Evolutionary conservation across 352 stramenopile species (phyloP).

Genomic region (Pythium inflatum): DNA sequence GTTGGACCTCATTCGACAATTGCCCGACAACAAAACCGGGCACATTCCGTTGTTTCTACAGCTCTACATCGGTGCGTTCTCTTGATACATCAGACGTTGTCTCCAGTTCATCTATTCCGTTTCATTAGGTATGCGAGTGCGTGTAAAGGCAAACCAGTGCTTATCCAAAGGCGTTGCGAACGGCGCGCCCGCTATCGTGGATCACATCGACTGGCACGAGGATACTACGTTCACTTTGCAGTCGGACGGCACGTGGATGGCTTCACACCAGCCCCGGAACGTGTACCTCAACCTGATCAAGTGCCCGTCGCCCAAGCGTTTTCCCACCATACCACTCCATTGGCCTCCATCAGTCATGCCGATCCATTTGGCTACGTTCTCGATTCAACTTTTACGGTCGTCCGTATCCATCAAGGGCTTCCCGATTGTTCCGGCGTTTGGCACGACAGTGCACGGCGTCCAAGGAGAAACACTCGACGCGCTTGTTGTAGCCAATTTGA

Average conservation of each 20-base stretch:
- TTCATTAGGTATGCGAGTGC: constrained; percentile 24
- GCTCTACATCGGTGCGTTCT: constrained; percentile 5
- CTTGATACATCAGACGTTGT: too few species aligned
- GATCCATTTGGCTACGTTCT: neutral
- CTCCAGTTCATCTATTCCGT: too few species aligned
- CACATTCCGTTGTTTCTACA: constrained; percentile 5
- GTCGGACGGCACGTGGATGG: constrained; percentile 7
- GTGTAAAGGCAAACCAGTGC: constrained; percentile 30
- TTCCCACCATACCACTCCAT: neutral
- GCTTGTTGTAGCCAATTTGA: constrained; percentile 23
- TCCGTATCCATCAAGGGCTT: constrained; percentile 28
- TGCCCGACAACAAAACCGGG: constrained; percentile 14
- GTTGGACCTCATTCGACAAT: neutral
- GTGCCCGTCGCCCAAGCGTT: neutral
- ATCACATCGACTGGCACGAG: too few species aligned
- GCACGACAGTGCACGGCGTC: constrained; percentile 31
- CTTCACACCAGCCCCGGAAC: neutral
- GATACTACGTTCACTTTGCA: too few species aligned
- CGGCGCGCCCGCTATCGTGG: too few species aligned
- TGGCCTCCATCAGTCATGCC: constrained; percentile 33
- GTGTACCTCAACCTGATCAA: constrained; percentile 15
- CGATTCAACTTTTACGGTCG: neutral
- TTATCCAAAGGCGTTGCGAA: constrained; percentile 18
- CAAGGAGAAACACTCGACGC: constrained; percentile 26
- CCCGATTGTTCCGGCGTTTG: constrained; percentile 31